Evolutionary conservation across 176 grass and related monocot genomes (phyloP).

Genomic region (Raddia distichophylla): DNA sequence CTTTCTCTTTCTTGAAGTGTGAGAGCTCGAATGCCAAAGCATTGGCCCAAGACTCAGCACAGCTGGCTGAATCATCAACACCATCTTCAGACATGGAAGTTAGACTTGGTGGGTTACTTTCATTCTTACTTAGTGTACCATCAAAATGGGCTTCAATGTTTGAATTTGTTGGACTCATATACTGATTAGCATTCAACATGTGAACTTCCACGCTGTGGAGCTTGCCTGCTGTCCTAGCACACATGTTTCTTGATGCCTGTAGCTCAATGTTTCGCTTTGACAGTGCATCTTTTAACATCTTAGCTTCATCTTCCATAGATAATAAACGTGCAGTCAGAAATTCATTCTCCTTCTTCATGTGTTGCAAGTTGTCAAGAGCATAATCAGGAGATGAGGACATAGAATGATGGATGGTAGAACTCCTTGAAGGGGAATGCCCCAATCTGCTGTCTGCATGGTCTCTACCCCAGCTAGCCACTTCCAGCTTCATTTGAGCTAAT

Average conservation of each 20-base stretch:
- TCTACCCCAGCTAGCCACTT: constrained; percentile 91
- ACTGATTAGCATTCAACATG: constrained; percentile 64
- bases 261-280: constrained; percentile 87
- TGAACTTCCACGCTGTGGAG: constrained; percentile 82
- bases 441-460: constrained; percentile 79
- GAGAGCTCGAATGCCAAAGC: constrained; percentile 86
- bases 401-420: constrained; percentile 49
- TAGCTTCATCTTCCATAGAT: constrained; percentile 94
- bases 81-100: constrained; percentile 99
- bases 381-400: constrained; percentile 65
- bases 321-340: constrained; percentile 87
- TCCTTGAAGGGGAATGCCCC: constrained; percentile 72
- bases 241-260: constrained; percentile 87
- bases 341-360: constrained; percentile 90
- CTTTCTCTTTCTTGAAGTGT: constrained; percentile 85
- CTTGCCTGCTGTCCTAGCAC: constrained; percentile 77
- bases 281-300: constrained; percentile 95
- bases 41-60: constrained; percentile 80
- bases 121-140: constrained; percentile 67
- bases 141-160: constrained; percentile 75
- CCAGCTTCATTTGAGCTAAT: constrained; percentile 99
- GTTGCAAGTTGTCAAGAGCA: constrained; percentile 69
- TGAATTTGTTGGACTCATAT: constrained; percentile 59
- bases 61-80: constrained; percentile 83
- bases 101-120: constrained; percentile 89